Evolutionary conservation across 352 stramenopile genomes (phyloP).

Genomic region (Globisporangium viniferum): DNA sequence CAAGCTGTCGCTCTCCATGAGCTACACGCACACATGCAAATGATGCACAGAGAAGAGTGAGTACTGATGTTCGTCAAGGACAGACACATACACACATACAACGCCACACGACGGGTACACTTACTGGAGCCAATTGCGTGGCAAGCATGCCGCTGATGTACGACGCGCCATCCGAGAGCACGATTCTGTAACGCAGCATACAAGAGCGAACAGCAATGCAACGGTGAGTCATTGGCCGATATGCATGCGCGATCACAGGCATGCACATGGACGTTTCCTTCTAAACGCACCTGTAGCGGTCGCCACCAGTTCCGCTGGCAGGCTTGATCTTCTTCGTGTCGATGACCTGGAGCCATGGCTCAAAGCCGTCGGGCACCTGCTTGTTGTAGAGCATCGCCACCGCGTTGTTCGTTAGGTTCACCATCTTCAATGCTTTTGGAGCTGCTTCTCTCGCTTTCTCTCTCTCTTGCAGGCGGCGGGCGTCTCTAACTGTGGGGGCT

Average conservation of each 20-base stretch:
- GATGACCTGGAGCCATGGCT: conserved; percentile 87
- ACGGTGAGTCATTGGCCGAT: not conserved
- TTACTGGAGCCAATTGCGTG: conserved; percentile 73
- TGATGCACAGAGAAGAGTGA: not conserved
- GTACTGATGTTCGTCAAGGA: not conserved
- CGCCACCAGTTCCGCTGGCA: conserved; percentile 59
- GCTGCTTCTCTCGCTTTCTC: not conserved
- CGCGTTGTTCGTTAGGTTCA: conserved; percentile 81
- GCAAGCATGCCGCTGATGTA: conserved; percentile 89
- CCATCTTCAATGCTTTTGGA: conserved; percentile 36
- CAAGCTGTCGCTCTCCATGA: conserved; percentile 81
- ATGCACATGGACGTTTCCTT: not conserved
- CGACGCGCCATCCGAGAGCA: conserved; percentile 74
- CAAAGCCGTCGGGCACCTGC: conserved; percentile 77
- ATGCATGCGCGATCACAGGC: not conserved
- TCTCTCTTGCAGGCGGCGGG: not conserved
- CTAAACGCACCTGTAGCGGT: conserved; percentile 59
- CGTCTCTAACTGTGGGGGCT: not conserved
- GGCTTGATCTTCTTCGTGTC: conserved; percentile 89
- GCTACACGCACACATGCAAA: conserved; percentile 22
- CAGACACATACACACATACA: not conserved
- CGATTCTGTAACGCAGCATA: conserved; percentile 31
- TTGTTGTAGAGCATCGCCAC: conserved; percentile 87
- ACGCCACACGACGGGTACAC: not conserved
- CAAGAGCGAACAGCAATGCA: not conserved